Evolutionary conservation across 441 rosid species (phyloP).

Genomic region (Populus trichocarpa): DNA sequence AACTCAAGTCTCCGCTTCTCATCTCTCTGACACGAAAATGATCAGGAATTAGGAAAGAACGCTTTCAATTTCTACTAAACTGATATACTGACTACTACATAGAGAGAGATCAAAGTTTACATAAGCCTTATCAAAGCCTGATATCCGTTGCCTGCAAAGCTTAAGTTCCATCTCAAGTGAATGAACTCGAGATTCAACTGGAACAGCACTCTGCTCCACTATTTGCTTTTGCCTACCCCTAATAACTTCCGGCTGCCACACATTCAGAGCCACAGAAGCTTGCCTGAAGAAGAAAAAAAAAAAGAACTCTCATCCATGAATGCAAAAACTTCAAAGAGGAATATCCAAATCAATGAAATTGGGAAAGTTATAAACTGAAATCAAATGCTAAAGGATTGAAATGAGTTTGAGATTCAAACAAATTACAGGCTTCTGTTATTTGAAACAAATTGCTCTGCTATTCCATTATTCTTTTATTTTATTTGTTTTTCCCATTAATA

Average conservation of each 20-base stretch:
- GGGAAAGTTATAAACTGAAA: neutral
- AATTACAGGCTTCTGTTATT: neutral
- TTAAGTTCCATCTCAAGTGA: constrained; percentile 74
- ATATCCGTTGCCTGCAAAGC: constrained; percentile 73
- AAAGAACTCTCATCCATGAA: neutral
- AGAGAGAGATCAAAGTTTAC: constrained; percentile 39
- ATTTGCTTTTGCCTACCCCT: constrained; percentile 63
- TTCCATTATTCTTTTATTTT: neutral
- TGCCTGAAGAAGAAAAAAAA: constrained; percentile 43
- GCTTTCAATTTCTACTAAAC: neutral
- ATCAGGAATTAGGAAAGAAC: neutral
- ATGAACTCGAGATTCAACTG: constrained; percentile 51
- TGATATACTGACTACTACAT: neutral
- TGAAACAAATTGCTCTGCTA: neutral
- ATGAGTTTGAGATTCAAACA: neutral
- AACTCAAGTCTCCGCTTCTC: constrained; percentile 45
- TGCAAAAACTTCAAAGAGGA: neutral
- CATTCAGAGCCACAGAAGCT: constrained; percentile 85
- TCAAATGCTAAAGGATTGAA: neutral
- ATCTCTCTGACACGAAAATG: constrained; percentile 41
- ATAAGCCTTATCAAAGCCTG: constrained; percentile 42
- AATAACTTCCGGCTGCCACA: constrained; percentile 84
- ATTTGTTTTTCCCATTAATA: neutral
- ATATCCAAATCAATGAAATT: neutral
- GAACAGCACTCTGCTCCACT: constrained; percentile 74